A percentile compares a stretch with the other conserved stretches of the same genome.
Evolutionary conservation across 1,284 basidiomycete species (phyloP).

Genomic region (Ustilago lituana): DNA sequence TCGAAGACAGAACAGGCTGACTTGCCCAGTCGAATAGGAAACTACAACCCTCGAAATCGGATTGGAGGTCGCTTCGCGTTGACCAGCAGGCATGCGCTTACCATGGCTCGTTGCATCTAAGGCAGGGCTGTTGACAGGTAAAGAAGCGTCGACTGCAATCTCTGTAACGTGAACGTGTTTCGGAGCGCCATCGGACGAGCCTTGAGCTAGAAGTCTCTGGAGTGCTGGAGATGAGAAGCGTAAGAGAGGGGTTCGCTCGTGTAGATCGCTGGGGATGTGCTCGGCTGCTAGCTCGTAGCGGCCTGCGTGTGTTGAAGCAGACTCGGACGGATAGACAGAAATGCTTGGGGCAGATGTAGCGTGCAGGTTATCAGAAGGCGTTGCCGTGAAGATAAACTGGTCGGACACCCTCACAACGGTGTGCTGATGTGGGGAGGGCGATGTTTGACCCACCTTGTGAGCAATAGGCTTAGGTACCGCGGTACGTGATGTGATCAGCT

Average conservation of each 20-base stretch:
- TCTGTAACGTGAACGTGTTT: slow-evolving; percentile 15
- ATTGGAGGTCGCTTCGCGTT: not conserved
- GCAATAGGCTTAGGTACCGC: too few species aligned
- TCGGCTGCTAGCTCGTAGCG: not conserved
- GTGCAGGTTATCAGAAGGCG: not conserved
- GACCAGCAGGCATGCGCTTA: slow-evolving; percentile 11
- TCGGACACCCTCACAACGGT: slow-evolving; percentile 36
- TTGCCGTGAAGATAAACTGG: slow-evolving; percentile 31
- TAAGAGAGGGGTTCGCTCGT: slow-evolving; percentile 2
- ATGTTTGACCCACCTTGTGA: too few species aligned
- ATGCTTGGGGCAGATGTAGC: not conserved
- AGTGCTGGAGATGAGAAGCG: slow-evolving; percentile 15
- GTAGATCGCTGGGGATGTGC: slow-evolving; percentile 15
- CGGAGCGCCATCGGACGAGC: not conserved
- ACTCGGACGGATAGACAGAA: slow-evolving; percentile 19
- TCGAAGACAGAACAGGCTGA: slow-evolving; percentile 59
- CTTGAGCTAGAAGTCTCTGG: not conserved
- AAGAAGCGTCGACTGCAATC: slow-evolving; percentile 37
- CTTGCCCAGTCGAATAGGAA: slow-evolving; percentile 60
- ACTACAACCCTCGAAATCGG: slow-evolving; percentile 35
- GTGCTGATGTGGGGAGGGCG: not conserved
- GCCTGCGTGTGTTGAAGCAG: not conserved
- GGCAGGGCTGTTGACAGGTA: too few species aligned
- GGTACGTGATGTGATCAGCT: slow-evolving; percentile 19
- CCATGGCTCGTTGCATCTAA: not conserved